Evolutionary conservation across 768 basidiomycete genomes (phyloP), one percentile per base, ranked within the genome.

Genomic region (Coprinopsis cinerea): DNA sequence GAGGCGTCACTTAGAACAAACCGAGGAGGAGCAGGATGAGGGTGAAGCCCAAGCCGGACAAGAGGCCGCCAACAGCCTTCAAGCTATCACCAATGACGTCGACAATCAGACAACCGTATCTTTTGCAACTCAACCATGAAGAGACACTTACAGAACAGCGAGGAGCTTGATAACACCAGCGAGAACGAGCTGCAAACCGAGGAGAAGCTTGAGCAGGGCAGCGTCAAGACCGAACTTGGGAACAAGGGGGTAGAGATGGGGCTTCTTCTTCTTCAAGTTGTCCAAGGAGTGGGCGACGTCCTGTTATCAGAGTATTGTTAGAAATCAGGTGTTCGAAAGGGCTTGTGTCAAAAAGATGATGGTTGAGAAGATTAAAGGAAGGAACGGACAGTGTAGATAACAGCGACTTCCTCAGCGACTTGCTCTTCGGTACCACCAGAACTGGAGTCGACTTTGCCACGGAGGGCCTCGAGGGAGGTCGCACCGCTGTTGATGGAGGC

Each of bases 391-490:
- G 28, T 17, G 18, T 36, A 43, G 20, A 54, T 30, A 23, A 11
- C 39, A n/a, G 49, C 40, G 25, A 51, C 24, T 28, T 35, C 37
- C 22, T 44, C 30, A 13, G 53, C 54, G 24, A 63, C 60, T 45
- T 61, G 53, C 10, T 56, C 32, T 39, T 53, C 47, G 40, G 37
- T 39, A 25, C 48, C 40, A 44, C 54, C 48, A 24, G 30, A 14
- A n/a, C 23, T 43, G n/a, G 53, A 24, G 18, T 54, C 53, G 14
- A 51, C 35, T 2, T 26, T 39, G 5, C 48, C 48, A 14, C 23
- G 18, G 18, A 47, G 27, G 18, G 41, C 6, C 23, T 25, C 26
- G 24, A 53, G 18, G 3, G 42, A 28, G 5, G 36, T 13, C 9
- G 53, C n/a, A 15, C 36, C 37, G 22, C 18, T 51, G 18, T 45